phyloP scores from a whole-genome alignment of 495 filamentous ascomycete species.

The Podospora anserina region DNA sequence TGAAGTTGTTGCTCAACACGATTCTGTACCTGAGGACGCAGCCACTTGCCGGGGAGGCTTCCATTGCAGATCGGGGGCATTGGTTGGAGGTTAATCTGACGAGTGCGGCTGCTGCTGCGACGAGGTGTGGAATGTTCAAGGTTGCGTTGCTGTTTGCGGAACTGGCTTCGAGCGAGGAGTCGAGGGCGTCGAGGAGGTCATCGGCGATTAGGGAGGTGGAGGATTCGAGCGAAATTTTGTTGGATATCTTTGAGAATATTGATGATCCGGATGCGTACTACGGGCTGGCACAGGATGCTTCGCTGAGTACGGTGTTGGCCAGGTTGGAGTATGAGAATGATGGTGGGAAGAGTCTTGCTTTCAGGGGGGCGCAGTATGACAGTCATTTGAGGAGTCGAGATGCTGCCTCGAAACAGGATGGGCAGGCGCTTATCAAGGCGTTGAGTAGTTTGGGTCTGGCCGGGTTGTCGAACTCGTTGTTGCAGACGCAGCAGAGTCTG shows the following conservation, averaged over 20 bases:
- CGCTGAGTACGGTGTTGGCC: slow-evolving; percentile 69
- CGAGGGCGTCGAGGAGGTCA: slow-evolving; percentile 61
- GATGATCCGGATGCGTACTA: slow-evolving; percentile 97
- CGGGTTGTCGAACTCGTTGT: slow-evolving; percentile 68
- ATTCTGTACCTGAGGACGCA: slow-evolving; percentile 88
- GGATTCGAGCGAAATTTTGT: slow-evolving; percentile 63
- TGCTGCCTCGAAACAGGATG: slow-evolving; percentile 40
- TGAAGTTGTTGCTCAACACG: slow-evolving; percentile 65
- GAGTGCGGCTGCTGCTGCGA: slow-evolving; percentile 71
- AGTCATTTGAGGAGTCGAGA: slow-evolving; percentile 63
- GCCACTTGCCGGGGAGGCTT: slow-evolving; percentile 66
- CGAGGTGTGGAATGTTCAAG: slow-evolving; percentile 77
- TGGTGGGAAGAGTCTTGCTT: slow-evolving; percentile 82
- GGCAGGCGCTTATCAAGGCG: slow-evolving; percentile 56
- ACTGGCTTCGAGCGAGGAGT: slow-evolving; percentile 55
- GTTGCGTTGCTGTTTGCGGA: slow-evolving; percentile 83
- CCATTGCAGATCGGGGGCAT: slow-evolving; percentile 68
- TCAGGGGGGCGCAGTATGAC: slow-evolving; percentile 88
- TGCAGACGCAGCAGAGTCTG: slow-evolving; percentile 58
- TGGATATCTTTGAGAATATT: slow-evolving; percentile 81
- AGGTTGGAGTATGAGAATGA: slow-evolving; percentile 88
- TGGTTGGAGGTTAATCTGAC: slow-evolving; percentile 85
- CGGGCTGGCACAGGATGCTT: slow-evolving; percentile 77
- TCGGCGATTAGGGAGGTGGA: slow-evolving; percentile 53
- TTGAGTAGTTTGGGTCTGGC: slow-evolving; percentile 65